Evolutionary conservation across 2,329 filamentous ascomycete species (phyloP).

Genomic region (Cladophialophora exuberans): DNA sequence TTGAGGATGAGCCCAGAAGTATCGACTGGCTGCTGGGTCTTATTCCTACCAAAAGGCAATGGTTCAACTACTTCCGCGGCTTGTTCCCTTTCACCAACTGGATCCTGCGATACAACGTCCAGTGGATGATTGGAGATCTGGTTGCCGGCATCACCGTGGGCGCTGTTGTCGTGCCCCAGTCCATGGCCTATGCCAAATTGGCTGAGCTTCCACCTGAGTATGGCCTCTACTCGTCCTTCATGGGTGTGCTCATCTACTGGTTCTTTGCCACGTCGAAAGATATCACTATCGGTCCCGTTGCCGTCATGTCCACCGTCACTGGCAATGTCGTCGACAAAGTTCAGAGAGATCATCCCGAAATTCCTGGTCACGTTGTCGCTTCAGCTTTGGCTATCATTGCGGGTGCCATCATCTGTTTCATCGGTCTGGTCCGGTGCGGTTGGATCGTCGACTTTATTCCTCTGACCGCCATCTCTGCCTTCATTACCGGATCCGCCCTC

Average conservation of each 20-base stretch:
- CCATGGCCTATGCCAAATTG: constrained; percentile 91
- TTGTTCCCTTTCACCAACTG: constrained; percentile 90
- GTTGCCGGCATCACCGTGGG: constrained; percentile 80
- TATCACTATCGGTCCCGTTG: constrained; percentile 95
- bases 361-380: constrained; percentile 70
- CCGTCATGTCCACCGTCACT: constrained; percentile 89
- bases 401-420: constrained; percentile 74
- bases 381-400: constrained; percentile 76
- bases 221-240: constrained; percentile 93
- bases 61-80: constrained; percentile 65
- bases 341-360: constrained; percentile 55
- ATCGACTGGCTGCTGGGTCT: constrained; percentile 71
- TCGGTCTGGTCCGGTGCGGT: constrained; percentile 79
- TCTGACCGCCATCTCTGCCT: constrained; percentile 85
- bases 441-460: constrained; percentile 95
- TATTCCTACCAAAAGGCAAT: constrained; percentile 60
- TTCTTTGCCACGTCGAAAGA: constrained; percentile 98
- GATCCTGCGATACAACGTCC: constrained; percentile 84
- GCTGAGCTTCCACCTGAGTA: constrained; percentile 80
- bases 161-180: constrained; percentile 87
- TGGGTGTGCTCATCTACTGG: constrained; percentile 95
- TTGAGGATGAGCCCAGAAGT: constrained; percentile 78
- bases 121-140: constrained; percentile 88
- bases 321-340: constrained; percentile 77
- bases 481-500: constrained; percentile 95